Evolutionary conservation across 192 early-diverging fungal species (phyloP).

Genomic region (Funneliformis geosporum): DNA sequence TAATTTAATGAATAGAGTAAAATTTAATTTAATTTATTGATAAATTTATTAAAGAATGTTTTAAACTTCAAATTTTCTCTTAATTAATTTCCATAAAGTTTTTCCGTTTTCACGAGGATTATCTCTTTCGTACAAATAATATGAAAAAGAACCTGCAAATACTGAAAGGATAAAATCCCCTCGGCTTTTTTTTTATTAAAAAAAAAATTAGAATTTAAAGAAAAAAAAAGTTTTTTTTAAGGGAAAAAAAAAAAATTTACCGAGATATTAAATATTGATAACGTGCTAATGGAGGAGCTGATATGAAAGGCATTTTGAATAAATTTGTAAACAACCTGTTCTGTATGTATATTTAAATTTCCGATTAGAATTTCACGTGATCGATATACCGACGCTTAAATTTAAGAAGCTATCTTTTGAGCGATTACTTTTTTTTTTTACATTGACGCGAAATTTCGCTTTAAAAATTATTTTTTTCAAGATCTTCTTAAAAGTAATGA

Average conservation of each 20-base stretch:
- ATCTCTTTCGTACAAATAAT: slow-evolving; percentile 6
- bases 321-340: no score
- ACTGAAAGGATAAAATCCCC: slow-evolving; percentile 1
- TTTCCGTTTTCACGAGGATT: background rate
- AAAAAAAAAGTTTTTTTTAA: background rate
- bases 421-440: no score
- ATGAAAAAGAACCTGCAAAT: slow-evolving; percentile 8
- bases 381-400: no score
- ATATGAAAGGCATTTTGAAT: background rate
- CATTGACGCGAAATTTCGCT: no score
- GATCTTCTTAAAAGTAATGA: no score
- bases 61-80: background rate
- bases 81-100: background rate
- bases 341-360: no score
- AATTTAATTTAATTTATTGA: background rate
- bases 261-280: background rate
- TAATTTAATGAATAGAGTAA: slow-evolving; percentile 15
- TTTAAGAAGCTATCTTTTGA: no score
- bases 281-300: background rate
- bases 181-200: background rate
- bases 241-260: background rate
- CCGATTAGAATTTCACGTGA: no score
- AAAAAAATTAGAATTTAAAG: background rate
- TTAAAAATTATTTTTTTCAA: no score
- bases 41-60: no score